These are phyloP conservation scores for Globisporangium paroecandrum DNA, from an alignment of 352 stramenopile species.

Conservation along the genomic window DNA sequence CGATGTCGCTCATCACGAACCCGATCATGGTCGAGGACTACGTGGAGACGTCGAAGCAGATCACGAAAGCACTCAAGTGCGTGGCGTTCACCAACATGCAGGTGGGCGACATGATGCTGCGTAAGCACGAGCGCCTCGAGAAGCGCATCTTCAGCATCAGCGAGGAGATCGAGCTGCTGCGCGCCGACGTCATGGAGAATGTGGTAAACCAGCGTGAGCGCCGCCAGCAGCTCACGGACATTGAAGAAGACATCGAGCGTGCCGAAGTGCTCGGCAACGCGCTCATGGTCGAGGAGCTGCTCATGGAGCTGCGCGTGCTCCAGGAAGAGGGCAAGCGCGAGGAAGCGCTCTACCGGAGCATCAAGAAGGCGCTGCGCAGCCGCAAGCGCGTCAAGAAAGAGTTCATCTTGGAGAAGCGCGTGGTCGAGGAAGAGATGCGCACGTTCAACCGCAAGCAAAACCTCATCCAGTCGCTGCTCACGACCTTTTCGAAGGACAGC, in stretches of 20 bases:
- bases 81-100: constrained; percentile 62
- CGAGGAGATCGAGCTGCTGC: constrained; percentile 55
- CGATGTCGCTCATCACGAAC: constrained; percentile 34
- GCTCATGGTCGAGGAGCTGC: constrained; percentile 43
- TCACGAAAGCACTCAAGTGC: constrained; percentile 63
- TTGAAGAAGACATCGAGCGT: constrained; percentile 53
- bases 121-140: constrained; percentile 45
- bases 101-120: constrained; percentile 50
- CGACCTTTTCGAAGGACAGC: constrained; percentile 38
- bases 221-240: constrained; percentile 37
- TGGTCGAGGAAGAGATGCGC: constrained; percentile 41
- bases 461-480: constrained; percentile 55
- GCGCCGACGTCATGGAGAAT: constrained; percentile 49
- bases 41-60: constrained; percentile 50
- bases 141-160: constrained; percentile 36
- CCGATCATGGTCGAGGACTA: constrained; percentile 29
- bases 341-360: constrained; percentile 38
- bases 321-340: constrained; percentile 46
- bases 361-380: constrained; percentile 40
- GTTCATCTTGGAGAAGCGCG: constrained; percentile 32
- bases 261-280: constrained; percentile 50
- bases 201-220: constrained; percentile 45
- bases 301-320: constrained; percentile 44
- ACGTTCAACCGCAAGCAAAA: constrained; percentile 53
- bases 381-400: constrained; percentile 32